Evolutionary conservation across 371 early-diverging fungal species (phyloP).

Genomic region (Sporodiniella umbellata): DNA sequence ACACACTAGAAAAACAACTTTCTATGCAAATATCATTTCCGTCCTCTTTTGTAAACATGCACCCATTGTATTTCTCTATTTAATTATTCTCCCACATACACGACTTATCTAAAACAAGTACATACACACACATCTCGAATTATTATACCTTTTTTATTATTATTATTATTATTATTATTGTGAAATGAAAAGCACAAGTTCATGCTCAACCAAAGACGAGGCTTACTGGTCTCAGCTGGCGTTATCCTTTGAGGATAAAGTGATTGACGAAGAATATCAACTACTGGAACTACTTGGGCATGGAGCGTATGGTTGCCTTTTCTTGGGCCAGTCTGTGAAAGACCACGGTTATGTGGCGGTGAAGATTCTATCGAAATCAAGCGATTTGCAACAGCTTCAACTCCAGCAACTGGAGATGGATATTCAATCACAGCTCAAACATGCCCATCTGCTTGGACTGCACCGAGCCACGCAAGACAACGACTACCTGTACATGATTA

Average conservation of each 20-base stretch:
- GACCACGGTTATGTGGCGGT: constrained; percentile 58
- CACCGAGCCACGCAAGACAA: constrained; percentile 51
- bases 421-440: constrained; percentile 64
- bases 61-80: not conserved
- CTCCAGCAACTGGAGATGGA: constrained; percentile 75
- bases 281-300: constrained; percentile 58
- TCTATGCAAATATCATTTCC: too few relatives aligned
- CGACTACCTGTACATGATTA: constrained; percentile 52
- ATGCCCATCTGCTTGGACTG: constrained; percentile 65
- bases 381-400: constrained; percentile 53
- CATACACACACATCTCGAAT: not conserved
- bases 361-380: constrained; percentile 68
- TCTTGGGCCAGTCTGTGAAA: constrained; percentile 47
- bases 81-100: constrained; percentile 2
- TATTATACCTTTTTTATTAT: not conserved
- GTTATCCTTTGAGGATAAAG: constrained; percentile 29
- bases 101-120: not conserved
- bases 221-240: constrained; percentile 32
- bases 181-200: constrained; percentile 1
- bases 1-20: too few relatives aligned
- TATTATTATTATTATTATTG: not conserved
- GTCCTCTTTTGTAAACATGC: constrained; percentile 1
- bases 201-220: constrained; percentile 10
- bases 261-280: constrained; percentile 32
- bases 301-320: constrained; percentile 62